A percentile compares a stretch with the other conserved stretches of the same genome.
phyloP scores from a whole-genome alignment of 106 monocot genomes.

The Allium cepa region DNA sequence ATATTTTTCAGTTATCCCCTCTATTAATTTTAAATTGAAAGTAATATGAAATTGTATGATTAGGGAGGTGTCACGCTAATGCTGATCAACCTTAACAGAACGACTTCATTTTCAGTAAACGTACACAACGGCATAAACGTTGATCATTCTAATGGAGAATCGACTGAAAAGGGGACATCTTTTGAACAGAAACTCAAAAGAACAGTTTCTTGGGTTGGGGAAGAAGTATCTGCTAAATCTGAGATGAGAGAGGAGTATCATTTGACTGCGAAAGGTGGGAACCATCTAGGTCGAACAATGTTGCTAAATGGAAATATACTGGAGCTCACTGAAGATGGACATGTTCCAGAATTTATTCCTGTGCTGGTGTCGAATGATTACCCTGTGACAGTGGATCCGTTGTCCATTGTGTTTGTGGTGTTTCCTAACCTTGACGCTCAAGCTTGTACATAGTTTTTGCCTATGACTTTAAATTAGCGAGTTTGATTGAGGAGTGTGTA shows the following conservation, averaged over 20 bases:
- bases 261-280: slow-evolving; percentile 40
- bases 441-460: slow-evolving; percentile 18
- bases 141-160: slow-evolving; percentile 14
- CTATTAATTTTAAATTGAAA: neutral
- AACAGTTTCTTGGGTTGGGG: slow-evolving; percentile 61
- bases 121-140: slow-evolving; percentile 42
- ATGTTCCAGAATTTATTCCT: slow-evolving; percentile 46
- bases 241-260: slow-evolving; percentile 66
- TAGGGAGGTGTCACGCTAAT: slow-evolving; percentile 46
- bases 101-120: slow-evolving; percentile 23
- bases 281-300: slow-evolving; percentile 33
- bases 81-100: slow-evolving; percentile 50
- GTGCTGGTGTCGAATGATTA: slow-evolving; percentile 17
- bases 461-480: no score
- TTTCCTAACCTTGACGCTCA: slow-evolving; percentile 62
- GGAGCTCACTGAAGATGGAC: slow-evolving; percentile 42
- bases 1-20: neutral
- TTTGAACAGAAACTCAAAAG: slow-evolving; percentile 46
- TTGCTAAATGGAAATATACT: slow-evolving; percentile 54
- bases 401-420: slow-evolving; percentile 57
- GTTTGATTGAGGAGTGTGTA: no score
- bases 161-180: slow-evolving; percentile 6
- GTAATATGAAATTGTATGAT: no score
- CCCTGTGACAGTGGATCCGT: slow-evolving; percentile 29
- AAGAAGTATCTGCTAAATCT: slow-evolving; percentile 24